A percentile compares a stretch with the other conserved stretches of the same genome.
These are phyloP conservation scores for Odonthalia washingtoniensis DNA, from an alignment of 31 red algal genomes.

Conservation along the genomic window DNA sequence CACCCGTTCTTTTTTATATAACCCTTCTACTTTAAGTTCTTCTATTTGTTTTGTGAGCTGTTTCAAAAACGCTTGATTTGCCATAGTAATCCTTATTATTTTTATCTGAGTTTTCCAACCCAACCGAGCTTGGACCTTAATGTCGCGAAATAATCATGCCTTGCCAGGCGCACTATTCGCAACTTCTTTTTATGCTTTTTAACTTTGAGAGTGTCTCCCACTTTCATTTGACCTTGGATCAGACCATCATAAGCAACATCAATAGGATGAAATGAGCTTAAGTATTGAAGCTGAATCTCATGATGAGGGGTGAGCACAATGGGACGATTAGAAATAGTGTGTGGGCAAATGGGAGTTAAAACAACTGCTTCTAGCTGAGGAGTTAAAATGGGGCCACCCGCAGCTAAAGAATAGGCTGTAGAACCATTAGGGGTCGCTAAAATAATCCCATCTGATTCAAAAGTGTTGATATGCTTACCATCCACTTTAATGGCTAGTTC, in stretches of 20 bases:
- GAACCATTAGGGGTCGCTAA: conserved; percentile 99
- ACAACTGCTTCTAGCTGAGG: conserved; percentile 95
- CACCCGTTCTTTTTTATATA: conserved; percentile 39
- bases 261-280: too few relatives aligned
- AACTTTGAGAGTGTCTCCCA: too few relatives aligned
- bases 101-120: too few relatives aligned
- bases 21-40: conserved; percentile 10
- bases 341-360: conserved; percentile 99
- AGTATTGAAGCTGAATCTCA: too few relatives aligned
- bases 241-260: too few relatives aligned
- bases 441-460: conserved; percentile 99
- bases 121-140: too few relatives aligned
- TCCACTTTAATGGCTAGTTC: conserved; percentile 97
- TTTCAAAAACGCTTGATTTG: too few relatives aligned
- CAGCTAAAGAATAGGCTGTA: conserved; percentile 96
- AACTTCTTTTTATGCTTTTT: too few relatives aligned
- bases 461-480: conserved; percentile 94
- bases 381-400: conserved; percentile 98
- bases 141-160: too few relatives aligned
- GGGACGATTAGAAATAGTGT: conserved; percentile 90
- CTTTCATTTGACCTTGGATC: too few relatives aligned
- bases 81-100: too few relatives aligned
- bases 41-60: conserved; percentile 1
- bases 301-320: conserved; percentile 80
- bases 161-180: too few relatives aligned